phyloP scores from a whole-genome alignment of 2,329 filamentous ascomycete genomes.

The Xylariaceae sp. region DNA sequence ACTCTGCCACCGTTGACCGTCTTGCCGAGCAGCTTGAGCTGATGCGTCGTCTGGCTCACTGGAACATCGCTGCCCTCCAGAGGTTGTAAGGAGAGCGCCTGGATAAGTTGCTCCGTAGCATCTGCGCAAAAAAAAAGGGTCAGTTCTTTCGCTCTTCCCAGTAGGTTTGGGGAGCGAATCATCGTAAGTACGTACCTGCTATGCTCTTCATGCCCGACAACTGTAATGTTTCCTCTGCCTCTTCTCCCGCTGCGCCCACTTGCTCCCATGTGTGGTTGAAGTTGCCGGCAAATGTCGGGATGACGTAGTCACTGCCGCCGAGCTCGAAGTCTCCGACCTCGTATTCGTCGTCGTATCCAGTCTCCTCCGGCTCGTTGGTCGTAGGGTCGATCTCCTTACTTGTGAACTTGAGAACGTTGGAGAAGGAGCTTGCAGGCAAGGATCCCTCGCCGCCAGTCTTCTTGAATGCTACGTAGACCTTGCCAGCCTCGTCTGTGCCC shows the following conservation, averaged over 20 bases:
- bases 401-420: conserved; percentile 92
- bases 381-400: conserved; percentile 97
- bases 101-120: conserved; percentile 84
- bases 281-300: conserved; percentile 88
- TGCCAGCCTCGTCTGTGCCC: conserved; percentile 78
- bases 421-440: conserved; percentile 77
- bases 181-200: conserved; percentile 70
- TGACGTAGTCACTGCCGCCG: conserved; percentile 84
- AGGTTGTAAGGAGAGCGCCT: conserved; percentile 82
- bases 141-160: no score
- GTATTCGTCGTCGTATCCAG: conserved; percentile 95
- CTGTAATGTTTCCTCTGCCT: conserved; percentile 86
- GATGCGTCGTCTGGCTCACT: conserved; percentile 82
- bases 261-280: conserved; percentile 97
- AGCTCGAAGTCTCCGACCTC: conserved; percentile 92
- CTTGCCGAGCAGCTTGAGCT: conserved; percentile 93
- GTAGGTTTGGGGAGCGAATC: no score
- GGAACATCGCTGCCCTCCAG: conserved; percentile 91
- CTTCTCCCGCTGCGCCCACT: conserved; percentile 79
- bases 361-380: conserved; percentile 86
- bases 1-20: conserved; percentile 87
- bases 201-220: conserved; percentile 87
- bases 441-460: conserved; percentile 69
- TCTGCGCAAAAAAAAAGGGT: no score
- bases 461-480: conserved; percentile 92